These are phyloP conservation scores for Plantago rigida DNA, from an alignment of 305 asterid species.

Conservation along the genomic window DNA sequence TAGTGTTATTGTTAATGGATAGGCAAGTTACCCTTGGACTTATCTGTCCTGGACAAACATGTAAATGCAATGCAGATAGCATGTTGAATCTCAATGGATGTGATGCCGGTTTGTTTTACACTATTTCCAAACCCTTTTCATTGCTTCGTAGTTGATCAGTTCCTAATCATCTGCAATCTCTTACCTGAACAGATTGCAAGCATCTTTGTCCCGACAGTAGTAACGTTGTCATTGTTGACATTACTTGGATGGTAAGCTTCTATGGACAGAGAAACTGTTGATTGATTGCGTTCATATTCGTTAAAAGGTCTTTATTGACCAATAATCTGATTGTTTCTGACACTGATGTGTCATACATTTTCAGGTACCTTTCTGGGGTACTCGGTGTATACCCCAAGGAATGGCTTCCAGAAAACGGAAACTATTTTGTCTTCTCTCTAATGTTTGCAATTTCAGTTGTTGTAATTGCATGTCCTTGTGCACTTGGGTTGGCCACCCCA, in stretches of 20 bases:
- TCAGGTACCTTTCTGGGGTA: conserved; percentile 78
- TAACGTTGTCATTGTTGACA: conserved; percentile 63
- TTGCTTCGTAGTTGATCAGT: conserved; percentile 14
- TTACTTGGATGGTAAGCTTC: conserved; percentile 80
- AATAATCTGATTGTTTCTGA: background rate
- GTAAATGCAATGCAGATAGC: background rate
- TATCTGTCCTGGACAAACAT: no score
- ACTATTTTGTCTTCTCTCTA: conserved; percentile 77
- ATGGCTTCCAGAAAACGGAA: conserved; percentile 84
- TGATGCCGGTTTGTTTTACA: background rate
- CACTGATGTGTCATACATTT: conserved; percentile 6
- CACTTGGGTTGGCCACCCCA: conserved; percentile 99
- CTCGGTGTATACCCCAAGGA: conserved; percentile 73
- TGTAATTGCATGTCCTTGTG: conserved; percentile 97
- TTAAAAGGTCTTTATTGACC: conserved; percentile 14
- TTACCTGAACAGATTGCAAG: conserved; percentile 75
- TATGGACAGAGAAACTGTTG: conserved; percentile 9
- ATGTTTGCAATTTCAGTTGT: conserved; percentile 94
- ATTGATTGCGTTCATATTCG: background rate
- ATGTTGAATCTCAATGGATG: background rate
- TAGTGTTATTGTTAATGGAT: conserved; percentile 9
- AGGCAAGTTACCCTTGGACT: no score
- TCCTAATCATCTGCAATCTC: conserved; percentile 27
- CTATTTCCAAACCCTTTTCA: conserved; percentile 13
- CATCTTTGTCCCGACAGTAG: conserved; percentile 82